Percentiles rank a stretch among this genome's conserved stretches.
Conservation (phyloP, 192 early-diverging fungal species). For the Geranomyces variabilis region DNA sequence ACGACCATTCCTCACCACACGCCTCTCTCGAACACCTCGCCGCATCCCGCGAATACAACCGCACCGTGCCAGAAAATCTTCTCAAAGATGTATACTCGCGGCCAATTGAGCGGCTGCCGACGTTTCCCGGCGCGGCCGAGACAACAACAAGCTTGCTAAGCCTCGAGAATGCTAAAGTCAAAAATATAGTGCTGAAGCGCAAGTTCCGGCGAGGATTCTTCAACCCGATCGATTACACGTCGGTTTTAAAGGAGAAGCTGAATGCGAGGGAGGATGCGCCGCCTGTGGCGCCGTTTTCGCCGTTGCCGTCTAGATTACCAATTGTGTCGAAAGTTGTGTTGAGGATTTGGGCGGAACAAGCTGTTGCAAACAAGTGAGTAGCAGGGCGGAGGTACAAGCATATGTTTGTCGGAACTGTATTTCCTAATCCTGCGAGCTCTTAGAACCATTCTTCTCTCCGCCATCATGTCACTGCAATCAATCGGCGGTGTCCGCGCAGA, state of each 20-base stretch:
- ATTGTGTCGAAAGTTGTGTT: slow-evolving; percentile 73
- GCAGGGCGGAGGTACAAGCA: neutral
- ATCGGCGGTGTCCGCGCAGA: slow-evolving; percentile 82
- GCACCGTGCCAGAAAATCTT: slow-evolving; percentile 2
- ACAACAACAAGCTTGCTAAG: slow-evolving; percentile 52
- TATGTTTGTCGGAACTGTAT: no score
- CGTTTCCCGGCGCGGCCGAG: slow-evolving; percentile 30
- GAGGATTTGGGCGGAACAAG: slow-evolving; percentile 85
- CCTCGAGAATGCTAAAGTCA: slow-evolving; percentile 26
- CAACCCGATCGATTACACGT: slow-evolving; percentile 63
- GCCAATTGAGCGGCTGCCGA: slow-evolving; percentile 35
- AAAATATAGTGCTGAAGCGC: slow-evolving; percentile 26
- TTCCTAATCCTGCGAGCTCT: no score
- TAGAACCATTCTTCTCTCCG: slow-evolving; percentile 73
- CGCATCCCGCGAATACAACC: slow-evolving; percentile 24
- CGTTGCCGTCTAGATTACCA: slow-evolving; percentile 67
- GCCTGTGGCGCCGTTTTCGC: slow-evolving; percentile 54
- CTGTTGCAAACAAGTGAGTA: slow-evolving; percentile 82
- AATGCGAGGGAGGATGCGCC: slow-evolving; percentile 33
- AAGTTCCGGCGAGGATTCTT: slow-evolving; percentile 24
- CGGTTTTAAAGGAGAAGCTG: slow-evolving; percentile 40
- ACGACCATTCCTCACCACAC: slow-evolving; percentile 64
- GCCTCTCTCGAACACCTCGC: slow-evolving; percentile 37
- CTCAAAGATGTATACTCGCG: slow-evolving; percentile 33
- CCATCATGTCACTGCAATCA: slow-evolving; percentile 87